Base-by-base conservation (phyloP, 768 basidiomycete genomes). In the Hericium erinaceus region DNA sequence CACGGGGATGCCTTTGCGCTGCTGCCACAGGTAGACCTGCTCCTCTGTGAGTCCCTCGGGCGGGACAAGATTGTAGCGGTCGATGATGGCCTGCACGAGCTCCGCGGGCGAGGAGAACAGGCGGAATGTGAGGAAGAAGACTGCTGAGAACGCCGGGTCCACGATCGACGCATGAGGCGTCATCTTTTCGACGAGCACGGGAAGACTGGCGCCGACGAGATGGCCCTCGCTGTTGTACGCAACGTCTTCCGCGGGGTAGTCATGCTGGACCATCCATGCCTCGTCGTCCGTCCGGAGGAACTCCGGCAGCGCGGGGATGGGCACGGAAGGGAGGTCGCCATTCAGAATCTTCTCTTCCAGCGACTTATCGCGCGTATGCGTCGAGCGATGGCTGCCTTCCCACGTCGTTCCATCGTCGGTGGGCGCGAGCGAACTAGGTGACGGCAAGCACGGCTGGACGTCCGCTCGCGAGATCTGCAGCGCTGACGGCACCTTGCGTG, bases 91-190 rank as follows among this genome's bases (percentile, higher is more conserved):
- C 20, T 86, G 81, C 9, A 92, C 80, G 26, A 99, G 80, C 52
- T 89, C 84, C 7, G 72, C 54, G 2, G 97, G 89, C 0, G 87
- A 81, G 2, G 89, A 83, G 73, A 97, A 98, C 56, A 98, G 73
- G 33, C 95, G 84, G 78, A 98, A 99, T 0, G 95, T 98, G 65
- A 95, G 77, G 77, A 95, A 95, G 75, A 99, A 98, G 33, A 94
- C 87, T 4, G 86, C 82, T 13, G 87, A 80, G 69, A 98, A 95
- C 0, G 85, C 82, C 16, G 89, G 77, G 66, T 98, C 95, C 56
- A 93, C 92, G 48, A 94, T 81, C 58, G 84, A 85, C 66, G 93
- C 92, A 67, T 97, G 92, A 4, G 95, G 93, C 18, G 95, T 95
- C 86, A 98, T 89, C 73, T 92, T 94, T 73, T 95, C 94, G n/a